These are phyloP conservation scores for Terfezia boudieri DNA, from an alignment of 495 filamentous ascomycete species.

Conservation along the genomic window DNA sequence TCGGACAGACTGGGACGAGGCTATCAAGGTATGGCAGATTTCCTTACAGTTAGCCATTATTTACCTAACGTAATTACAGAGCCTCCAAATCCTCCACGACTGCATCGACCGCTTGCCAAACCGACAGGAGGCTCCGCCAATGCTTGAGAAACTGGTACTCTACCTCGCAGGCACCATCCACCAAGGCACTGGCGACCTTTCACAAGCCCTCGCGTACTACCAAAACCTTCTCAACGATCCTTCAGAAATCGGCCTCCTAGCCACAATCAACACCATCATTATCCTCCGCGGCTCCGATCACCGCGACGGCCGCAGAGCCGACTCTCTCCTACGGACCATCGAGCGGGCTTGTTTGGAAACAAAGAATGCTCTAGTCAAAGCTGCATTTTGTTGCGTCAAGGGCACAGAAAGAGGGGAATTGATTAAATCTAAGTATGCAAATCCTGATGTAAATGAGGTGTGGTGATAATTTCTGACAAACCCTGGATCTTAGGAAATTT, in stretches of 20 bases:
- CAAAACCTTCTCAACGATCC: constrained; percentile 29
- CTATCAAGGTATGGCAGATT: constrained; percentile 18
- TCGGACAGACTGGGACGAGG: constrained; percentile 40
- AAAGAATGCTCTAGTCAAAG: constrained; percentile 47
- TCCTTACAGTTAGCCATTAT: too few relatives aligned
- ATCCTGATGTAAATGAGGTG: too few relatives aligned
- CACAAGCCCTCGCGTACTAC: constrained; percentile 30
- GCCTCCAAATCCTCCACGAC: constrained; percentile 15
- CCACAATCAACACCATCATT: constrained; percentile 57
- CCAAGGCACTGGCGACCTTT: constrained; percentile 55
- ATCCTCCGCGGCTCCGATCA: constrained; percentile 49
- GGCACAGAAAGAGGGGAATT: constrained; percentile 35
- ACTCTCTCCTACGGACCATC: constrained; percentile 36
- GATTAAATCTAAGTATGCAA: constrained; percentile 37
- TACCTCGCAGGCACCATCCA: constrained; percentile 58
- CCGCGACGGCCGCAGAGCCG: constrained; percentile 19
- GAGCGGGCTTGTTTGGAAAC: constrained; percentile 44
- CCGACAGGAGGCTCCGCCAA: constrained; percentile 8
- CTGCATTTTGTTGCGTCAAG: constrained; percentile 57
- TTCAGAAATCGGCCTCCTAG: constrained; percentile 52
- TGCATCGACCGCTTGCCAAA: constrained; percentile 22
- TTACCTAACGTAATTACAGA: constrained; percentile 10
- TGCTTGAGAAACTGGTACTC: constrained; percentile 24
- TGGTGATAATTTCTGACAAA: too few relatives aligned
- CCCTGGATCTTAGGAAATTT: constrained; percentile 22